Base-by-base conservation (phyloP, 768 basidiomycete genomes). In the Mycena venus region DNA sequence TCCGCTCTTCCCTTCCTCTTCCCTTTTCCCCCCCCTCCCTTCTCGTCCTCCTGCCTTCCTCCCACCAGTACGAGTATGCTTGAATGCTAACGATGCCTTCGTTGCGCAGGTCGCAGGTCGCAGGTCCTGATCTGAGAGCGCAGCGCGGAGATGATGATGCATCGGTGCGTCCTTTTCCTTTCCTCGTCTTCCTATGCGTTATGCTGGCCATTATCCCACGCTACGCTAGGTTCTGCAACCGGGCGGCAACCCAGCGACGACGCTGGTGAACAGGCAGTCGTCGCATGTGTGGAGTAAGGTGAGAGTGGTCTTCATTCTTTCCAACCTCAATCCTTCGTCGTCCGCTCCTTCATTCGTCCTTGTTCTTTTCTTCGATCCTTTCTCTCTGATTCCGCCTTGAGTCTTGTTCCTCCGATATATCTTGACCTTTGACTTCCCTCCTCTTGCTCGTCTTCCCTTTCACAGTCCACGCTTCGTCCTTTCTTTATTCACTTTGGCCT, bases 201-300 rank as follows among this genome's bases (percentile, higher is more conserved):
- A 29, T 55, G 53, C 53, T 55, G 53, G 27, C 6, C 29, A 55
- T 25, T 25, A 15, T 25, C 53, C 53, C 53, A 25, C 29, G 53
- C 53, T 55, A 55, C 29, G 25, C 53, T 55, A 55, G 53, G 53
- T 55, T 55, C 53, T 15, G 53, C 53, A 55, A 55, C 51, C 17
- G 51, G n/a, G n/a, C n/a, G n/a, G 94, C 3, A 95, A 96, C 79
- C 95, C 95, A 10, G 94, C 94, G 1, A 90, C 94, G 80, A 96
- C 95, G 5, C 86, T 96, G 27, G 93, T 96, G 11, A 96, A 96
- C 82, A 96, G 96, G 81, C 95, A 96, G 1, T 95, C 94, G 56
- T n/a, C n/a, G n/a, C n/a, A n/a, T n/a, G n/a, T n/a, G n/a, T n/a
- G n/a, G n/a, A n/a, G n/a, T n/a, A n/a, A n/a, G n/a, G n/a, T n/a